A percentile compares a stretch with the other conserved stretches of the same genome.
Evolutionary conservation across 768 basidiomycete genomes (phyloP).

Genomic region (Rhodocollybia butyracea): DNA sequence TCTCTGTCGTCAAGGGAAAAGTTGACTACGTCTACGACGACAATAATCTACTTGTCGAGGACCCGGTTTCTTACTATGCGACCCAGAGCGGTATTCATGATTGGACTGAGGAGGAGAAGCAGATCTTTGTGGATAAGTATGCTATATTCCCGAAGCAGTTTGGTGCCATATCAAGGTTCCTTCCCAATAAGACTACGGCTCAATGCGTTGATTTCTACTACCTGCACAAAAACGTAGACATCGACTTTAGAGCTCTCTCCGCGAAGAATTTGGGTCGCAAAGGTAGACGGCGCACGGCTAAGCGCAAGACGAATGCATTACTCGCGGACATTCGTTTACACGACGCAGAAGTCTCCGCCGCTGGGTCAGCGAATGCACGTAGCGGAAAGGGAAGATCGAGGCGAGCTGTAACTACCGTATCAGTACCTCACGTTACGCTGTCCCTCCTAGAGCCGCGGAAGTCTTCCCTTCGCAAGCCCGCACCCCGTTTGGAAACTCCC

Average conservation of each 20-base stretch:
- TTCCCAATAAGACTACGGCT: conserved; percentile 80
- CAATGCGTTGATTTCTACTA: conserved; percentile 96
- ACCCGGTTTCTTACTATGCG: conserved; percentile 77
- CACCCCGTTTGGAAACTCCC: conserved; percentile 46
- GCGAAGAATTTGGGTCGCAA: conserved; percentile 66
- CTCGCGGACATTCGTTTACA: conserved; percentile 79
- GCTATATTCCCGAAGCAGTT: conserved; percentile 91
- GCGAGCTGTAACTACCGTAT: conserved; percentile 16
- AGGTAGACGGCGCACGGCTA: conserved; percentile 56
- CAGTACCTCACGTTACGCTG: conserved; percentile 4
- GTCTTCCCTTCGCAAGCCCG: conserved; percentile 33
- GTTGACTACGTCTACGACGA: conserved; percentile 75
- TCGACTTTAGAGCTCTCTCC: conserved; percentile 79
- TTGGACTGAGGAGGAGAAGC: conserved; percentile 87
- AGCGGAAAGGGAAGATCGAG: conserved; percentile 37
- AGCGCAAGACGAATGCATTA: conserved; percentile 80
- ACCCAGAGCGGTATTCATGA: conserved; percentile 70
- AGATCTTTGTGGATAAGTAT: conserved; percentile 75
- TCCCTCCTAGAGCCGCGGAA: conserved; percentile 24
- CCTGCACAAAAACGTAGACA: conserved; percentile 84
- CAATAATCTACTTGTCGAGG: conserved; percentile 74
- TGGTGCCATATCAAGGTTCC: conserved; percentile 77
- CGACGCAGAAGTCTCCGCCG: conserved; percentile 53
- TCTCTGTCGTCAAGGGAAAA: conserved; percentile 59
- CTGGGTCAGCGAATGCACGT: conserved; percentile 33